Percentiles rank a stretch among this genome's conserved stretches.
Conservation (phyloP, 2,329 filamentous ascomycete species). For the Monilinia fructicola region DNA sequence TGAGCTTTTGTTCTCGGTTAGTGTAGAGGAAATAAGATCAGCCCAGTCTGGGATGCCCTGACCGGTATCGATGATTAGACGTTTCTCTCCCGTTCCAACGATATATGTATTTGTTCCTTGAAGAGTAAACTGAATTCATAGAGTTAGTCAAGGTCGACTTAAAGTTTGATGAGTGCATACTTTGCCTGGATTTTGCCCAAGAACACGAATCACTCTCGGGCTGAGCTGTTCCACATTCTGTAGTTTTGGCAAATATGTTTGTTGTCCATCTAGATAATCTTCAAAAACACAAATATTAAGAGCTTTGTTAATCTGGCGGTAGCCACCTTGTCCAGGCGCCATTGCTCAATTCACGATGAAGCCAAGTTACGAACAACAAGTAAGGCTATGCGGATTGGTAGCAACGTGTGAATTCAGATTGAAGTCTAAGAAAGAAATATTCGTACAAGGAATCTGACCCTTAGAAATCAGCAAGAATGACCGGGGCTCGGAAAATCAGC, state of each 20-base stretch:
- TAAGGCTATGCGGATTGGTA: background rate
- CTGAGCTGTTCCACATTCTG: slow-evolving; percentile 74
- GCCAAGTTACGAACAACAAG: background rate
- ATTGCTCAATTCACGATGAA: background rate
- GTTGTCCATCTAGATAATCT: slow-evolving; percentile 48
- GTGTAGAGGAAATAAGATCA: slow-evolving; percentile 42
- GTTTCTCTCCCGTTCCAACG: slow-evolving; percentile 66
- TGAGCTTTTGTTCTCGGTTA: slow-evolving; percentile 37
- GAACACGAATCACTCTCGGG: slow-evolving; percentile 72
- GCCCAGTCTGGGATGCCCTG: slow-evolving; percentile 73
- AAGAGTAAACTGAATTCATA: slow-evolving; percentile 22
- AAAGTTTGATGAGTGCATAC: slow-evolving; percentile 43
- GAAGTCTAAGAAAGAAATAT: background rate
- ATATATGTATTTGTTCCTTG: slow-evolving; percentile 91
- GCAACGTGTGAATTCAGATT: background rate
- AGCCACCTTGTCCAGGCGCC: slow-evolving; percentile 40
- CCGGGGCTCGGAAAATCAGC: background rate
- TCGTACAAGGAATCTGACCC: too few relatives aligned
- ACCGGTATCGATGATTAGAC: slow-evolving; percentile 85
- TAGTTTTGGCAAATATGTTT: slow-evolving; percentile 46
- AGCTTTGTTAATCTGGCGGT: slow-evolving; percentile 49
- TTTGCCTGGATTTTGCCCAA: slow-evolving; percentile 86
- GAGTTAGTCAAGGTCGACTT: background rate
- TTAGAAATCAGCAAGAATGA: background rate
- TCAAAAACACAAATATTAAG: slow-evolving; percentile 50